These are phyloP conservation scores for Polyplosphaeria fusca DNA, from an alignment of 495 filamentous ascomycete genomes.

Conservation along the genomic window DNA sequence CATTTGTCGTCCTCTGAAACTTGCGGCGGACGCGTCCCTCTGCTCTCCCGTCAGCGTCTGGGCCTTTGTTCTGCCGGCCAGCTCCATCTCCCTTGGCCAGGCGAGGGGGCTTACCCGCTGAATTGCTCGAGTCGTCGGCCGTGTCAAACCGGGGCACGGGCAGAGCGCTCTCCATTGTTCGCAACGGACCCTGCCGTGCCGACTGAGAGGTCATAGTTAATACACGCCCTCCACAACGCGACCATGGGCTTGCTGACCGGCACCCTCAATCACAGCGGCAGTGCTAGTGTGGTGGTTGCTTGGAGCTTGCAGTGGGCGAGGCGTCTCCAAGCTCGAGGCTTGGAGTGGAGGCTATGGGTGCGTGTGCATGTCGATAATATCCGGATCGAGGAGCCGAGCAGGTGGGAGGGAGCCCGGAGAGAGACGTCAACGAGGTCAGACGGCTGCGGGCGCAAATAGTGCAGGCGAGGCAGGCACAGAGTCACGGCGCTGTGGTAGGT, in stretches of 20 bases:
- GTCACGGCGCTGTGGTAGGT: not conserved
- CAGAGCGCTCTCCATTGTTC: conserved; percentile 32
- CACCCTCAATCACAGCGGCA: conserved; percentile 1
- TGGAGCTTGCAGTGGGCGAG: conserved; percentile 4
- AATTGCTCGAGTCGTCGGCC: conserved; percentile 35
- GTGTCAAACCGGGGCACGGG: conserved; percentile 21
- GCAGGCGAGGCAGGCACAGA: not conserved
- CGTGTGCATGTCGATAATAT: conserved; percentile 25
- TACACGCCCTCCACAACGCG: not conserved
- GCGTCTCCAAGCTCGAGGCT: conserved; percentile 36
- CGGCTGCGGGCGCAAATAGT: conserved; percentile 16
- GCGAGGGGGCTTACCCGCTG: conserved; percentile 29
- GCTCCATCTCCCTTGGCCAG: not conserved
- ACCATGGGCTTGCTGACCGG: conserved; percentile 14
- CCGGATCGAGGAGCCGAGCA: conserved; percentile 13
- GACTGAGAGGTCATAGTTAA: conserved; percentile 29
- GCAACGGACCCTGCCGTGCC: conserved; percentile 17
- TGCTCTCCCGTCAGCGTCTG: conserved; percentile 19
- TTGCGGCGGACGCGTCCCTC: conserved; percentile 40
- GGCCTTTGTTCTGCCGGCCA: not conserved
- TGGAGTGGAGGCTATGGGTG: conserved; percentile 31
- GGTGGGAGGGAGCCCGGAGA: conserved; percentile 7
- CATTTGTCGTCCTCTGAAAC: conserved; percentile 34
- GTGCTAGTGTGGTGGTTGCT: not conserved
- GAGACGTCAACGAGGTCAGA: not conserved